These are phyloP conservation scores for Mediolabrus comicus DNA, from an alignment of 108 stramenopile genomes.

Conservation along the genomic window DNA sequence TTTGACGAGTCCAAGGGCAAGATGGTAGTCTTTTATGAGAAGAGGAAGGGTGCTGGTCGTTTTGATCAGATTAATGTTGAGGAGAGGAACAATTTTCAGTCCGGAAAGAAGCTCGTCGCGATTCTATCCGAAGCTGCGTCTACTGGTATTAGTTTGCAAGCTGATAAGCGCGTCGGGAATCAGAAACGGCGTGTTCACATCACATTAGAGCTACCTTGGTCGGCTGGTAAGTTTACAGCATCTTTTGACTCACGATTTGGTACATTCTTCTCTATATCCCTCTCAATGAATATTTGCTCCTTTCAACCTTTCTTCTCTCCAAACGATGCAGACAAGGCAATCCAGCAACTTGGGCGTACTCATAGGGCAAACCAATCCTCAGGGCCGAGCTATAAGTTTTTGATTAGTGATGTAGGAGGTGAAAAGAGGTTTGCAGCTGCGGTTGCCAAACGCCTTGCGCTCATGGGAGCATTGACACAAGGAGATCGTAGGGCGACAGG, in stretches of 20 bases:
- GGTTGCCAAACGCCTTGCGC: constrained; percentile 65
- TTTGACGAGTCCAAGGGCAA: constrained; percentile 12
- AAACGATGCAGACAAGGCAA: constrained; percentile 70
- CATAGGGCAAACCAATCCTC: constrained; percentile 63
- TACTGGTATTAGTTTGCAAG: constrained; percentile 67
- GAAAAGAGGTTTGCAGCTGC: constrained; percentile 74
- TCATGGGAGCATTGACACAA: constrained; percentile 65
- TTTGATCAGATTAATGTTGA: constrained; percentile 61
- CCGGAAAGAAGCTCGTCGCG: constrained; percentile 64
- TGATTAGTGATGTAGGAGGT: constrained; percentile 62
- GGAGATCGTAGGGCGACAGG: constrained; percentile 62
- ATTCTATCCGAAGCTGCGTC: constrained; percentile 78
- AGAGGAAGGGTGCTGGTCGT: constrained; percentile 32
- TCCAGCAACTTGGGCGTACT: constrained; percentile 79
- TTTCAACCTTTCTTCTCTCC: too few relatives aligned
- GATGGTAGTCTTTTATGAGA: constrained; percentile 37
- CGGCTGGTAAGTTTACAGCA: too few relatives aligned
- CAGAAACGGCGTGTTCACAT: constrained; percentile 65
- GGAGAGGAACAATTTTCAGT: constrained; percentile 64
- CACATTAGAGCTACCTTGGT: constrained; percentile 81
- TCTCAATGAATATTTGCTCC: too few relatives aligned
- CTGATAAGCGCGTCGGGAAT: constrained; percentile 36
- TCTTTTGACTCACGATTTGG: too few relatives aligned
- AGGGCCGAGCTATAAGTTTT: constrained; percentile 56
- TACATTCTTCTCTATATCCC: too few relatives aligned